A percentile compares a stretch with the other conserved stretches of the same genome.
These are phyloP conservation scores for Naganishia randhawae DNA, from an alignment of 768 basidiomycete species.

Conservation along the genomic window DNA sequence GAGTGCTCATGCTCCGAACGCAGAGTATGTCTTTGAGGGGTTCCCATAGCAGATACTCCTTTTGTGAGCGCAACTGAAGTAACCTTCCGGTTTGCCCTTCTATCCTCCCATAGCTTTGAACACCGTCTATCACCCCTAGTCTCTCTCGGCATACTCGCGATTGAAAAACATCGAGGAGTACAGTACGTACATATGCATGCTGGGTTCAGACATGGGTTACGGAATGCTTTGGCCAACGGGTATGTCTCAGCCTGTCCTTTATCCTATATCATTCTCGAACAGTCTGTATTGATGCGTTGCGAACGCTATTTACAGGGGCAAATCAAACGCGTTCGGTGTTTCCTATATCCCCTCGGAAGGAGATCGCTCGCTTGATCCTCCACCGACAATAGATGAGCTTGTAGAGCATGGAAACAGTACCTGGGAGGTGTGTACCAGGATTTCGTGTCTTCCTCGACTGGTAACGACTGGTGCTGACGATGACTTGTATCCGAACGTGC, in stretches of 20 bases:
- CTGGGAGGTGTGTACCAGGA: slow-evolving; percentile 49
- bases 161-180: slow-evolving; percentile 31
- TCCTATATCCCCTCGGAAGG: slow-evolving; percentile 33
- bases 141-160: slow-evolving; percentile 36
- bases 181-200: slow-evolving; percentile 38
- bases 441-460: too few species aligned
- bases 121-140: slow-evolving; percentile 22
- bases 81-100: background rate
- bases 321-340: slow-evolving; percentile 41
- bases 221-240: slow-evolving; percentile 47
- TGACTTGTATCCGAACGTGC: too few species aligned
- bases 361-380: slow-evolving; percentile 27
- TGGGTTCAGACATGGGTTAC: slow-evolving; percentile 40
- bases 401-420: slow-evolving; percentile 42
- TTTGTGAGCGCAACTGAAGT: background rate
- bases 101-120: background rate
- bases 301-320: background rate
- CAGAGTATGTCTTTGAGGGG: slow-evolving; percentile 32
- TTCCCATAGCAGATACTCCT: too few species aligned
- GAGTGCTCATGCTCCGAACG: slow-evolving; percentile 27
- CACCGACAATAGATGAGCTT: slow-evolving; percentile 31
- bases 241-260: slow-evolving; percentile 28
- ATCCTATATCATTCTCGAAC: background rate
- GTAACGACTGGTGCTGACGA: too few species aligned
- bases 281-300: background rate